Conservation (phyloP, 2,329 filamentous ascomycete genomes). For the Malbranchea zuffiana region DNA sequence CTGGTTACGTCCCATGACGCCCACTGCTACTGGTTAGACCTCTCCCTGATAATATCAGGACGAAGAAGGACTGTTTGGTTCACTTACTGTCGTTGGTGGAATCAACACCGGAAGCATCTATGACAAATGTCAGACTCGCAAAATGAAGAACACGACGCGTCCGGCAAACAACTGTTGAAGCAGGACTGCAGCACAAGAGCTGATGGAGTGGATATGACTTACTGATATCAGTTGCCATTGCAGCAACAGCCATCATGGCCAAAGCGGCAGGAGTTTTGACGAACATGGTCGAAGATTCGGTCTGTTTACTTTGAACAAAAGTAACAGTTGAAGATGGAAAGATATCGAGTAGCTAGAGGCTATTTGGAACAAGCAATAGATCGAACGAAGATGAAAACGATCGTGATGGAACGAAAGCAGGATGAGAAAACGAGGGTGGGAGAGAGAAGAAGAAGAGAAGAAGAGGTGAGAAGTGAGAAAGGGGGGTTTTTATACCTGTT, state of each 20-base stretch:
- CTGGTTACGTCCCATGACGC: too few relatives aligned
- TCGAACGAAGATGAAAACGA: conserved; percentile 11
- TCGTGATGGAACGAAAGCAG: not conserved
- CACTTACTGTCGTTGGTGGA: too few relatives aligned
- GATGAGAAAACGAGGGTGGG: conserved; percentile 7
- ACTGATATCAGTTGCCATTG: conserved; percentile 16
- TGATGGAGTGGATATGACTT: conserved; percentile 13
- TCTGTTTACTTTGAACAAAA: not conserved
- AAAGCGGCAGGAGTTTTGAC: conserved; percentile 17
- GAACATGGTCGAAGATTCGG: conserved; percentile 7
- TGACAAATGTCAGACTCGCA: too few relatives aligned
- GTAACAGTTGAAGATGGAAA: not conserved
- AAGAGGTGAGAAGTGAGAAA: conserved; percentile 5
- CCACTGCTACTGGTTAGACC: too few relatives aligned
- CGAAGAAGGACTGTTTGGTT: too few relatives aligned
- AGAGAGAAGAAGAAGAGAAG: conserved; percentile 8
- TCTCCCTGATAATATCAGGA: too few relatives aligned
- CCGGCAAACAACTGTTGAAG: too few relatives aligned
- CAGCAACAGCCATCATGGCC: conserved; percentile 17
- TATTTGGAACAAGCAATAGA: not conserved
- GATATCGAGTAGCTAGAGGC: too few relatives aligned
- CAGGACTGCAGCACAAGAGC: too few relatives aligned
- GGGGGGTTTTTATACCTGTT: conserved; percentile 10
- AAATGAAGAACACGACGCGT: too few relatives aligned
- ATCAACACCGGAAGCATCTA: too few relatives aligned